Conservation (phyloP, 495 filamentous ascomycete genomes). For the Cladorrhinum samala region DNA sequence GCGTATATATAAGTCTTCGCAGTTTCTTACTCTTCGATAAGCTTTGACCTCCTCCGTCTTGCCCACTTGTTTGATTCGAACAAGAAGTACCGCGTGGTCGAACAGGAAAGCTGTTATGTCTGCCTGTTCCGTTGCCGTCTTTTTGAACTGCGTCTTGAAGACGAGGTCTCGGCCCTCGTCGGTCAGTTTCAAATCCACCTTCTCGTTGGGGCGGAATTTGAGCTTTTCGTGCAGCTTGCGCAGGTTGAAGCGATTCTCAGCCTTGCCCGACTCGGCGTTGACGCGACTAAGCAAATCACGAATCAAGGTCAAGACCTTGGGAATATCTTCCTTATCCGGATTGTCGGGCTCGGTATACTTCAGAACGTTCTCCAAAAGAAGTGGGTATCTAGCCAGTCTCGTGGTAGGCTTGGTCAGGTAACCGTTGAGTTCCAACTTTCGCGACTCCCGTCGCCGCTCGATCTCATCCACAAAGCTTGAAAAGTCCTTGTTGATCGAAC, state of each 20-base stretch:
- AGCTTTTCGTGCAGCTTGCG: constrained; percentile 84
- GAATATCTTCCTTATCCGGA: constrained; percentile 85
- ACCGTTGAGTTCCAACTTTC: constrained; percentile 95
- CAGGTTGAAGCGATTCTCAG: constrained; percentile 96
- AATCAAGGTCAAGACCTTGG: constrained; percentile 77
- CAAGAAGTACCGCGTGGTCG: constrained; percentile 88
- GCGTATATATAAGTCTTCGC: background rate
- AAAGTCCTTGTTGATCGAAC: constrained; percentile 77
- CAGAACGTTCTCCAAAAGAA: constrained; percentile 84
- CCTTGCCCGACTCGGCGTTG: constrained; percentile 91
- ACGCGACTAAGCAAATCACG: constrained; percentile 81
- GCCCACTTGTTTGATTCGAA: constrained; percentile 81
- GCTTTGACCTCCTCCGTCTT: constrained; percentile 93
- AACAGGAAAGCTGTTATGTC: constrained; percentile 94
- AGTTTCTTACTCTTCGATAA: constrained; percentile 62
- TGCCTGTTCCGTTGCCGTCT: constrained; percentile 74
- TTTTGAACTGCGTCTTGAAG: constrained; percentile 89
- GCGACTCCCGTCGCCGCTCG: constrained; percentile 89
- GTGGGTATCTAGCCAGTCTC: constrained; percentile 86
- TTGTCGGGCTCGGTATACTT: constrained; percentile 84
- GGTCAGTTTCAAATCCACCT: constrained; percentile 89
- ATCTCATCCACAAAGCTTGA: constrained; percentile 93
- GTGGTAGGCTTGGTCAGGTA: constrained; percentile 98
- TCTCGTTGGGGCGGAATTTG: constrained; percentile 78
- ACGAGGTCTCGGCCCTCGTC: constrained; percentile 90